Percentiles rank a stretch among this genome's conserved stretches.
Conservation (phyloP, 2,329 filamentous ascomycete species). For the Chrysoporthe puriensis region DNA sequence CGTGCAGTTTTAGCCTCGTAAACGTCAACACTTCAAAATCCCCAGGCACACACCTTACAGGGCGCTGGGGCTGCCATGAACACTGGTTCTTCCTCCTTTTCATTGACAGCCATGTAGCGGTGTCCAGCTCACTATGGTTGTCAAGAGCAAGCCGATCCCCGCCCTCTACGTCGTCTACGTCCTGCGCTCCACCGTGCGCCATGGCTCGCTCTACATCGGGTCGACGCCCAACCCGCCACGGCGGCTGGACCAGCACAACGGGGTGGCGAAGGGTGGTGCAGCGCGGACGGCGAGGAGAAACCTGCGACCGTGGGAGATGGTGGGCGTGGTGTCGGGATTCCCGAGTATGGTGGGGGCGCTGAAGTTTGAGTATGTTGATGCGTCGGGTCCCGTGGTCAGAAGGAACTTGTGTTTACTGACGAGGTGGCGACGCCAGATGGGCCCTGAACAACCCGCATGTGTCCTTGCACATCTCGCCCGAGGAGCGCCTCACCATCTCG, state of each 20-base stretch:
- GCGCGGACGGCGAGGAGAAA: conserved; percentile 69
- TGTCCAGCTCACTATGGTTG: conserved; percentile 42
- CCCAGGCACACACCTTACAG: not conserved
- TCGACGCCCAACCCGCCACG: conserved; percentile 87
- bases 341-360: conserved; percentile 84
- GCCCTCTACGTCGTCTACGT: conserved; percentile 94
- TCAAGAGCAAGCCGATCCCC: conserved; percentile 66
- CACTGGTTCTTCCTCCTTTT: not conserved
- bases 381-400: not conserved
- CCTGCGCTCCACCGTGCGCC: conserved; percentile 77
- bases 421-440: conserved; percentile 64
- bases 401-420: not conserved
- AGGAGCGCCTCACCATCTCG: conserved; percentile 60
- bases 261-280: conserved; percentile 78
- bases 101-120: conserved; percentile 17
- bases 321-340: conserved; percentile 84
- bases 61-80: not conserved
- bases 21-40: conserved; percentile 1
- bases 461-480: conserved; percentile 74
- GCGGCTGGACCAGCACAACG: conserved; percentile 91
- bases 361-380: conserved; percentile 77
- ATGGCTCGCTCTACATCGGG: conserved; percentile 80
- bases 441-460: conserved; percentile 85
- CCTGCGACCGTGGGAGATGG: conserved; percentile 89
- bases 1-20: not conserved